Evolutionary conservation across 129 eudicot genomes (phyloP).

Genomic region (Solidago caesia): DNA sequence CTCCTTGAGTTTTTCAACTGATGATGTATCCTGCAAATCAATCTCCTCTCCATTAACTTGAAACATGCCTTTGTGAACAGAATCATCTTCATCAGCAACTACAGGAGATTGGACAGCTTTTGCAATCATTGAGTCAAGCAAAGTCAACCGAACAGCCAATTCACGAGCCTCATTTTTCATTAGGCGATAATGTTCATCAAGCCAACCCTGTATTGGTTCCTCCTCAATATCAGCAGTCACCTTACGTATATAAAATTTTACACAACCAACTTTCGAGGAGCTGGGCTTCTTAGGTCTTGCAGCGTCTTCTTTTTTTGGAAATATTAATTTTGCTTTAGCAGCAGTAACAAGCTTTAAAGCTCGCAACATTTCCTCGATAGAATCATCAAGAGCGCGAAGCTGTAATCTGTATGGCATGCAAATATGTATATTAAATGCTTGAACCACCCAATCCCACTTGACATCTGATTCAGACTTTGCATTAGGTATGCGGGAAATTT

Average conservation of each 20-base stretch:
- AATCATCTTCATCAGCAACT: conserved; percentile 52
- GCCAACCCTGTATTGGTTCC: conserved; percentile 98
- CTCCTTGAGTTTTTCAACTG: conserved; percentile 61
- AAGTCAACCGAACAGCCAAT: conserved; percentile 74
- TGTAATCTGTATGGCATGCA: conserved; percentile 91
- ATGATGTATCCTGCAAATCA: conserved; percentile 59
- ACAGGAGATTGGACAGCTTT: conserved; percentile 45
- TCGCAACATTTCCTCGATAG: conserved; percentile 89
- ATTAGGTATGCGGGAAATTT: conserved; percentile 84
- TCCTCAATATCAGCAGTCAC: conserved; percentile 92
- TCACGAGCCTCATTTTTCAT: conserved; percentile 94
- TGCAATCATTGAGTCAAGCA: conserved; percentile 59
- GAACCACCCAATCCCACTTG: conserved; percentile 97
- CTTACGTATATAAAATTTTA: conserved; percentile 72
- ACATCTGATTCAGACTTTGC: conserved; percentile 44
- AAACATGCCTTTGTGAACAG: conserved; percentile 37
- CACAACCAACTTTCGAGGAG: conserved; percentile 66
- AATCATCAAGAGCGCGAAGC: conserved; percentile 96
- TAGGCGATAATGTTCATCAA: conserved; percentile 83
- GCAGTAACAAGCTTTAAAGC: conserved; percentile 79
- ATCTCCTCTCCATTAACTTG: conserved; percentile 55
- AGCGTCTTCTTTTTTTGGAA: conserved; percentile 58
- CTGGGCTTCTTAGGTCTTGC: conserved; percentile 63
- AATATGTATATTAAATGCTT: conserved; percentile 87
- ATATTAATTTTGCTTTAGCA: conserved; percentile 62